These are phyloP conservation scores for Saturnispora gosingensis DNA, from an alignment of 805 yeast species.

Conservation along the genomic window DNA sequence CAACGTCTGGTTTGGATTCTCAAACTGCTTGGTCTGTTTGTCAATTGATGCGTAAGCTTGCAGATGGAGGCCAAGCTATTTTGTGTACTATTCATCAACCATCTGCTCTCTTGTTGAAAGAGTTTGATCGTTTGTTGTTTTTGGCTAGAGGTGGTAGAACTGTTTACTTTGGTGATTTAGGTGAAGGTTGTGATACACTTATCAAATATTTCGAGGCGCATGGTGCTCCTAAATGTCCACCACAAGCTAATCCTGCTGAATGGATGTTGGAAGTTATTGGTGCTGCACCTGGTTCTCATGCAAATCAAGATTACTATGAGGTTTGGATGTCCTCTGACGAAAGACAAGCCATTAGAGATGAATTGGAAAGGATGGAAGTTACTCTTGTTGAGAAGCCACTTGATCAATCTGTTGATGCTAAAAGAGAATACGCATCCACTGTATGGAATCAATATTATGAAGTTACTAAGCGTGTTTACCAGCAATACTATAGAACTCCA, in stretches of 20 bases:
- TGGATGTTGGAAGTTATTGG: conserved; percentile 88
- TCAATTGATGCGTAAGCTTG: conserved; percentile 42
- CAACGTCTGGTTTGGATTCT: conserved; percentile 52
- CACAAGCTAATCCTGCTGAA: conserved; percentile 72
- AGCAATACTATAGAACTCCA: conserved; percentile 61
- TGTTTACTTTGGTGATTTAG: conserved; percentile 68
- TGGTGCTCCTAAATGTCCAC: conserved; percentile 61
- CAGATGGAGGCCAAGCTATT: conserved; percentile 45
- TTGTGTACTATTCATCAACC: conserved; percentile 79
- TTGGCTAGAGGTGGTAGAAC: conserved; percentile 65
- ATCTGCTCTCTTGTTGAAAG: conserved; percentile 67
- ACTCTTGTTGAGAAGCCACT: conserved; percentile 38
- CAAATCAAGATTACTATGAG: conserved; percentile 61
- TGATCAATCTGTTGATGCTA: conserved; percentile 26
- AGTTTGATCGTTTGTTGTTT: conserved; percentile 67
- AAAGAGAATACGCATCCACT: conserved; percentile 38
- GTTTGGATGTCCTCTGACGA: conserved; percentile 72
- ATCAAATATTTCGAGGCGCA: conserved; percentile 56
- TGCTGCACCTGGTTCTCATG: conserved; percentile 74
- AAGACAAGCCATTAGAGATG: conserved; percentile 45
- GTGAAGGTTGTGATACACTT: conserved; percentile 44
- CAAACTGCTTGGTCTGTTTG: conserved; percentile 54
- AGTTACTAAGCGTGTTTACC: conserved; percentile 43
- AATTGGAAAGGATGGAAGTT: conserved; percentile 53
- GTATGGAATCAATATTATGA: conserved; percentile 32